Conservation (phyloP, 805 yeast genomes). For the Debaryomyces hansenii region DNA sequence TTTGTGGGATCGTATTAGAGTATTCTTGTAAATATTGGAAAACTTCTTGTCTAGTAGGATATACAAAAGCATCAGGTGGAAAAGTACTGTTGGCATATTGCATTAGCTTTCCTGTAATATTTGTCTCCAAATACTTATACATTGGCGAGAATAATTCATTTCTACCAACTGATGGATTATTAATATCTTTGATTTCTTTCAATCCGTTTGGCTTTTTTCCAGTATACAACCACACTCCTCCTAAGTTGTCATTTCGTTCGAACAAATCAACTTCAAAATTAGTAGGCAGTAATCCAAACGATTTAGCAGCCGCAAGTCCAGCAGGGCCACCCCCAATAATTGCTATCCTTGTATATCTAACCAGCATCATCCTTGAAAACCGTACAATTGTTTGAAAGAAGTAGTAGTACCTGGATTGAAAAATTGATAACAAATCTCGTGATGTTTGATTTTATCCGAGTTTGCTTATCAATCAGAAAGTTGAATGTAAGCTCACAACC, state of each 20-base stretch:
- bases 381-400: no score
- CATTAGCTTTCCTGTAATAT: constrained; percentile 67
- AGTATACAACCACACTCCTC: constrained; percentile 74
- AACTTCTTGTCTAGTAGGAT: constrained; percentile 64
- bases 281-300: constrained; percentile 51
- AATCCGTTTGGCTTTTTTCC: constrained; percentile 29
- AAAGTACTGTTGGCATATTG: constrained; percentile 37
- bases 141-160: constrained; percentile 43
- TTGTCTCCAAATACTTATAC: constrained; percentile 68
- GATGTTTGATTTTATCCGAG: no score
- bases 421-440: no score
- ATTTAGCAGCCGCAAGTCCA: constrained; percentile 67
- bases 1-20: constrained; percentile 26
- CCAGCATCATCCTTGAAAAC: neutral
- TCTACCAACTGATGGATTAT: constrained; percentile 10
- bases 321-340: constrained; percentile 80
- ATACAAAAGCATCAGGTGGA: constrained; percentile 39
- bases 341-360: constrained; percentile 42
- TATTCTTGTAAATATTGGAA: constrained; percentile 60
- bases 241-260: constrained; percentile 59
- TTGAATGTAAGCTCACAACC: no score
- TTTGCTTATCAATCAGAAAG: no score
- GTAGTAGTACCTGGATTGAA: no score
- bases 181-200: constrained; percentile 16
- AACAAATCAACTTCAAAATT: constrained; percentile 53